Conservation (phyloP, 306 rosid species). For the Dalbergia cochinchinensis region DNA sequence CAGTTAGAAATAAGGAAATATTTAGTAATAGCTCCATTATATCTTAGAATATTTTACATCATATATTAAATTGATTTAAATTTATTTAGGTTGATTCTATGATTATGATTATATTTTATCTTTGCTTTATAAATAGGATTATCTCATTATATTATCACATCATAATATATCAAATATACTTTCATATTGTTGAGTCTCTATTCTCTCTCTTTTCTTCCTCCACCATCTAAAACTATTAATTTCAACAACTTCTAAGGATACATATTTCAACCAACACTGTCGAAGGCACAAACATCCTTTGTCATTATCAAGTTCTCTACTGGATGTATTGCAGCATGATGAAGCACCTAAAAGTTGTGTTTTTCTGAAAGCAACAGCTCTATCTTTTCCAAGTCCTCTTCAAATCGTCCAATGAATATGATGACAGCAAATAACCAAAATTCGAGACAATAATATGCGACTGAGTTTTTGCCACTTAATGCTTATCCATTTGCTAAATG, state of each 20-base stretch:
- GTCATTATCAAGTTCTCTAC: neutral
- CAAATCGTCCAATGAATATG: slow-evolving; percentile 15
- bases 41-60: no score
- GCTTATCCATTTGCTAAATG: slow-evolving; percentile 13
- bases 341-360: slow-evolving; percentile 23
- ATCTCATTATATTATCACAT: no score
- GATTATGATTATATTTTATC: no score
- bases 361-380: neutral
- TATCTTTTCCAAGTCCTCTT: neutral
- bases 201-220: no score
- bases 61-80: no score
- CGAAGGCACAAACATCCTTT: neutral
- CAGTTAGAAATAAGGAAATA: no score
- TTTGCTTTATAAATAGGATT: no score
- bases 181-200: no score
- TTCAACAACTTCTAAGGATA: neutral
- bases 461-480: neutral
- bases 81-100: no score
- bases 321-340: slow-evolving; percentile 3
- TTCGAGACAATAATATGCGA: slow-evolving; percentile 5
- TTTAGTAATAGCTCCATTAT: no score
- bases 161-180: no score
- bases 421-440: slow-evolving; percentile 2
- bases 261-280: slow-evolving; percentile 2
- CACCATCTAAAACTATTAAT: no score